Conservation (phyloP, 1,284 basidiomycete genomes). For the Boletellus deceptivus region DNA sequence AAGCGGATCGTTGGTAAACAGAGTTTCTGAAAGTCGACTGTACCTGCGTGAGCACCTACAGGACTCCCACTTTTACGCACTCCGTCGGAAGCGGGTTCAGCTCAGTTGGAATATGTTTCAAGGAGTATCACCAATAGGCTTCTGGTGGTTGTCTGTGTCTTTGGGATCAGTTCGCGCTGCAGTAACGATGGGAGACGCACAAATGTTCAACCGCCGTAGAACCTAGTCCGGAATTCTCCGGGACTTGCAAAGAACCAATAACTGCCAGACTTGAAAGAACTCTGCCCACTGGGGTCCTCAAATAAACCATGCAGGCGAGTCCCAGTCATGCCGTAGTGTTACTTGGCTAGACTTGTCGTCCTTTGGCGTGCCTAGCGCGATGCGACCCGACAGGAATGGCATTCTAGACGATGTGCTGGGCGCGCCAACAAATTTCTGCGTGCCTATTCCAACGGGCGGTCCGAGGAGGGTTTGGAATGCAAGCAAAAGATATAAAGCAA, state of each 20-base stretch:
- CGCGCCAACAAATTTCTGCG: background rate
- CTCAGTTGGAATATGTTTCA: slow-evolving; percentile 21
- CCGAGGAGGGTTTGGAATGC: slow-evolving; percentile 8
- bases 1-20: slow-evolving; percentile 16
- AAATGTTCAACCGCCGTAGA: slow-evolving; percentile 16
- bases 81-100: slow-evolving; percentile 13
- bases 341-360: no score
- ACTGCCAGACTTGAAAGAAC: no score
- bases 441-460: background rate
- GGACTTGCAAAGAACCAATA: no score
- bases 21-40: slow-evolving; percentile 25
- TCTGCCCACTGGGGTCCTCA: no score
- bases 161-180: background rate
- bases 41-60: slow-evolving; percentile 22
- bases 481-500: slow-evolving; percentile 18
- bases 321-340: no score
- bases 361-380: background rate
- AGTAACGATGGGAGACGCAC: slow-evolving; percentile 5
- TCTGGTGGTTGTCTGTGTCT: slow-evolving; percentile 12
- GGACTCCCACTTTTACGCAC: slow-evolving; percentile 18
- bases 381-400: background rate
- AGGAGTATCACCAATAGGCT: slow-evolving; percentile 20
- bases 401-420: background rate
- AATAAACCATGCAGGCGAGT: no score
- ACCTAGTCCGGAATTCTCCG: no score